A percentile compares a stretch with the other conserved stretches of the same genome.
Conservation (phyloP, 2,329 filamentous ascomycete species). For the Moelleriella libera region DNA sequence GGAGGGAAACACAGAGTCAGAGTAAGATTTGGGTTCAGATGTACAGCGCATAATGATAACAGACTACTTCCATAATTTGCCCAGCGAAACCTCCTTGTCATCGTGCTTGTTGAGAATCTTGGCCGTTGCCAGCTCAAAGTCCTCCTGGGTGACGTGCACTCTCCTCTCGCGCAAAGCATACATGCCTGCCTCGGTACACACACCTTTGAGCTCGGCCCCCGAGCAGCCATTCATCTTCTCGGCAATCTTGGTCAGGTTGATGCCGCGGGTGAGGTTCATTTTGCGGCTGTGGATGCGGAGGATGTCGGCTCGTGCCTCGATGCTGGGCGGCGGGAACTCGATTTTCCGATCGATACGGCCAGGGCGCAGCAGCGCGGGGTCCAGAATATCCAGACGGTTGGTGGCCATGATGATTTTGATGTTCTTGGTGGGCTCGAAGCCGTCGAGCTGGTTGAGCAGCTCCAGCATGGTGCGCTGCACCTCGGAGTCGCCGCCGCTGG, state of each 20-base stretch:
- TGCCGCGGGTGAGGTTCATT: conserved; percentile 96
- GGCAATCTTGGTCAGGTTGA: conserved; percentile 95
- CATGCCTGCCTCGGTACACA: conserved; percentile 98
- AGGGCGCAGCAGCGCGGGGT: conserved; percentile 87
- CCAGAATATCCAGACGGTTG: conserved; percentile 92
- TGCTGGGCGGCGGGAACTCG: conserved; percentile 92
- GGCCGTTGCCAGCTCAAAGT: conserved; percentile 94
- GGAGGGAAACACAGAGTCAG: too few species aligned
- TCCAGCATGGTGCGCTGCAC: conserved; percentile 98
- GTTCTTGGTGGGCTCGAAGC: conserved; percentile 98
- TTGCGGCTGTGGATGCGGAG: conserved; percentile 92
- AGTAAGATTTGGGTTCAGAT: too few species aligned
- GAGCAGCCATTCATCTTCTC: conserved; percentile 99
- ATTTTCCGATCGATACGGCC: conserved; percentile 98
- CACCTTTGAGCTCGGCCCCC: conserved; percentile 93
- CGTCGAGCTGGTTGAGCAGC: conserved; percentile 93
- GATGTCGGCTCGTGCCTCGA: conserved; percentile 95
- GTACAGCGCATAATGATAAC: neutral
- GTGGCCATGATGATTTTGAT: conserved; percentile 99
- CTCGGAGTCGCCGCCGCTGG: conserved; percentile 89
- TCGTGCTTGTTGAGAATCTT: conserved; percentile 99
- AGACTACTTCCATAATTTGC: conserved; percentile 54
- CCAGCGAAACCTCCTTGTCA: conserved; percentile 87
- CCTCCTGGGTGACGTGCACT: conserved; percentile 97
- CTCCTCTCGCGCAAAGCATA: conserved; percentile 88